phyloP scores from a whole-genome alignment of 2,329 filamentous ascomycete genomes.

The Coccinonectria pachysandricola region DNA sequence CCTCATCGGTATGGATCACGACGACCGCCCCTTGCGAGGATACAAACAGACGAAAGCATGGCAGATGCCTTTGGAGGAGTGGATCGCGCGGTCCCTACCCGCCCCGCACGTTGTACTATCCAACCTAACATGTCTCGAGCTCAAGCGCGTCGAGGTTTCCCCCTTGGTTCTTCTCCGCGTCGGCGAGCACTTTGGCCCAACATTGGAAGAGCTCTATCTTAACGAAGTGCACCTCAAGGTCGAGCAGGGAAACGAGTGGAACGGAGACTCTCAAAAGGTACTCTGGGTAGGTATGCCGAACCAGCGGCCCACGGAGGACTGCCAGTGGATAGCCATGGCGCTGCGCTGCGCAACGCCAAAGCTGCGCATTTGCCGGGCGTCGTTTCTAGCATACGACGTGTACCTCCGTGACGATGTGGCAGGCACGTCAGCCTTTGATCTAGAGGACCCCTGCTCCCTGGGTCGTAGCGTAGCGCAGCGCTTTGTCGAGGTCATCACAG shows the following conservation, averaged over 20 bases:
- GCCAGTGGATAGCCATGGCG: constrained; percentile 32
- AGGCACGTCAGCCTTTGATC: constrained; percentile 26
- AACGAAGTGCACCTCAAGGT: constrained; percentile 36
- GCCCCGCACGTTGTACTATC: constrained; percentile 25
- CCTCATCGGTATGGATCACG: constrained; percentile 34
- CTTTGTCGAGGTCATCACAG: constrained; percentile 35
- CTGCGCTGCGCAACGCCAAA: constrained; percentile 26
- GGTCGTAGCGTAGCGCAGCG: constrained; percentile 32
- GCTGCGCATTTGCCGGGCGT: constrained; percentile 33
- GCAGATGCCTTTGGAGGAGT: constrained; percentile 28
- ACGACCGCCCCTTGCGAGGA: constrained; percentile 26
- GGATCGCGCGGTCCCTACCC: constrained; percentile 29
- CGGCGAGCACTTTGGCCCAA: constrained; percentile 25
- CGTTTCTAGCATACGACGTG: constrained; percentile 33
- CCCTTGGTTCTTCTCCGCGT: constrained; percentile 26
- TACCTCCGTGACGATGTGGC: constrained; percentile 25
- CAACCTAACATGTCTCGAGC: constrained; percentile 32
- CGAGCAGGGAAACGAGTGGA: constrained; percentile 24
- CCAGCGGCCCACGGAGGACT: constrained; percentile 24
- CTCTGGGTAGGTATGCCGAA: constrained; percentile 39
- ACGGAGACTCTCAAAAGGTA: constrained; percentile 23
- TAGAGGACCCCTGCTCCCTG: constrained; percentile 31
- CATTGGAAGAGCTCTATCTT: constrained; percentile 35
- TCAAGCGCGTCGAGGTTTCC: constrained; percentile 31
- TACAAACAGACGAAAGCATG: constrained; percentile 29